Evolutionary conservation across 768 basidiomycete genomes (phyloP).

Genomic region (Phylloporus scabripes): DNA sequence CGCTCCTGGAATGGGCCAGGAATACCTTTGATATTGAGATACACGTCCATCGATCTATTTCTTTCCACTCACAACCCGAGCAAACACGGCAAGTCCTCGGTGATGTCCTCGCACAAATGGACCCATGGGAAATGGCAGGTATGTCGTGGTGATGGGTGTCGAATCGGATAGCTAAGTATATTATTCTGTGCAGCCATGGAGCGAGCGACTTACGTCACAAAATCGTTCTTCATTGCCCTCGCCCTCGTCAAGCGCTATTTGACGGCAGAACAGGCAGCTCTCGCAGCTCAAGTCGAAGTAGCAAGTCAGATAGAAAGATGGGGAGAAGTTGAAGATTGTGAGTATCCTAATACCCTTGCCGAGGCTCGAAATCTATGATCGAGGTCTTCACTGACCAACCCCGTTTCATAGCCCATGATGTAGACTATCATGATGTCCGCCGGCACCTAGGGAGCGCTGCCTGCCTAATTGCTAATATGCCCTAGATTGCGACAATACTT

Average conservation of each 20-base stretch:
- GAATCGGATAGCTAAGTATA: not conserved
- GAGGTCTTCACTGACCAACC: conserved; percentile 10
- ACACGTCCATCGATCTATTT: conserved; percentile 62
- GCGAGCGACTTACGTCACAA: conserved; percentile 81
- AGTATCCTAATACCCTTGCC: conserved; percentile 31
- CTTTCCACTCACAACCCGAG: conserved; percentile 62
- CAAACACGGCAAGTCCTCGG: conserved; percentile 60
- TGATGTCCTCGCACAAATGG: conserved; percentile 53
- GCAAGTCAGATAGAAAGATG: conserved; percentile 92
- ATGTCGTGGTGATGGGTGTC: conserved; percentile 22
- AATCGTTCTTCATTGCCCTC: conserved; percentile 85
- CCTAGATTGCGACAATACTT: conserved; percentile 16
- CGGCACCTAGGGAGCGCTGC: conserved; percentile 79
- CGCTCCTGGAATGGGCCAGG: conserved; percentile 75
- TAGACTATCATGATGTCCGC: conserved; percentile 92
- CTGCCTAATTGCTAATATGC: conserved; percentile 44
- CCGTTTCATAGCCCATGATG: conserved; percentile 79
- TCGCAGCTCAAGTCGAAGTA: conserved; percentile 88
- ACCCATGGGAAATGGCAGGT: conserved; percentile 91
- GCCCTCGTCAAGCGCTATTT: conserved; percentile 75
- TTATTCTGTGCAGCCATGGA: conserved; percentile 64
- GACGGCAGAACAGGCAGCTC: conserved; percentile 77
- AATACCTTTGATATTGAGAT: conserved; percentile 64
- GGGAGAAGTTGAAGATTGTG: conserved; percentile 99
- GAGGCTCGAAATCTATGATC: conserved; percentile 4